Conservation (phyloP, 768 basidiomycete genomes). For the Phaeotremella skinneri region DNA sequence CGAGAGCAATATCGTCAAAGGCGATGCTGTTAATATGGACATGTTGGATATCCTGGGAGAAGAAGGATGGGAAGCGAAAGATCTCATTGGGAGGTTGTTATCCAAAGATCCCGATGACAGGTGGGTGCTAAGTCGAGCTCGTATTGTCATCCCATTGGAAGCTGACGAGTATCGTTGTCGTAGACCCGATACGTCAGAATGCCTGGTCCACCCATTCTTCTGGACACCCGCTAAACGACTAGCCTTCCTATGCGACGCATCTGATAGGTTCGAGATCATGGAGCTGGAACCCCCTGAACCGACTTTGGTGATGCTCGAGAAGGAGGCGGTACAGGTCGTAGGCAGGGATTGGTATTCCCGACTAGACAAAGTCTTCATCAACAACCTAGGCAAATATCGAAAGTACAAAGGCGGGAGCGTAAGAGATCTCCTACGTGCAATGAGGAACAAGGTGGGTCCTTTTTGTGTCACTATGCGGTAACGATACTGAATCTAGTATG, state of each 20-base stretch:
- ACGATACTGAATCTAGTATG: neutral
- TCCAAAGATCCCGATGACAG: constrained; percentile 69
- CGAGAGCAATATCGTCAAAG: constrained; percentile 83
- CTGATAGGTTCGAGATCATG: constrained; percentile 98
- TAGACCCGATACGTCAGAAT: constrained; percentile 84
- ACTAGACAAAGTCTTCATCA: constrained; percentile 84
- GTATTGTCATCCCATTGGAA: constrained; percentile 11
- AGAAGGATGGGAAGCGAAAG: constrained; percentile 85
- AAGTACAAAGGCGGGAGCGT: constrained; percentile 92
- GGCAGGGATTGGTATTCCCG: constrained; percentile 78
- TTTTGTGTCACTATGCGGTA: constrained; percentile 3
- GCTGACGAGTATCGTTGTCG: neutral
- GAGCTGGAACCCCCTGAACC: constrained; percentile 83
- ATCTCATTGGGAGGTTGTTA: constrained; percentile 77
- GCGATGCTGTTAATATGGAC: constrained; percentile 68
- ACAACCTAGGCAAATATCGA: constrained; percentile 92
- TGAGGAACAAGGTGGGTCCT: constrained; percentile 82
- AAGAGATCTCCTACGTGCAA: constrained; percentile 84
- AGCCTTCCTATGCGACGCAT: constrained; percentile 93
- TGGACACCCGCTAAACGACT: constrained; percentile 85
- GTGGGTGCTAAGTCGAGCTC: constrained; percentile 59
- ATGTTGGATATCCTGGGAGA: constrained; percentile 79
- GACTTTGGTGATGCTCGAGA: constrained; percentile 71
- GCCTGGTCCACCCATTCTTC: constrained; percentile 91
- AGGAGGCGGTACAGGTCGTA: constrained; percentile 66